Base-by-base conservation (phyloP, 371 early-diverging fungal genomes). In the Coemansia sp. region DNA sequence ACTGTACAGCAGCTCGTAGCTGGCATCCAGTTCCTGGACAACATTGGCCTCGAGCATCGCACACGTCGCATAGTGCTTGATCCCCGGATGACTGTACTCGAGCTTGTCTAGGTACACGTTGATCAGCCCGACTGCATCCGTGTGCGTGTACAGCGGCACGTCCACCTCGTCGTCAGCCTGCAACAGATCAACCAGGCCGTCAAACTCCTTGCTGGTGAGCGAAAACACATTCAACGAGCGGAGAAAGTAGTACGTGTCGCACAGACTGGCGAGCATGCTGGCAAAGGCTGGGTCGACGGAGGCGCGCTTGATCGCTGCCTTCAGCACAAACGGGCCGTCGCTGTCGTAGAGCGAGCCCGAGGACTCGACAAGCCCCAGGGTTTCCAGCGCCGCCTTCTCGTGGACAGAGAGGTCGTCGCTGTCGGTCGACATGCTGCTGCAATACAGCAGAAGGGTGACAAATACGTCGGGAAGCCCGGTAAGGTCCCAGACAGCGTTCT, bases 381-480 rank as follows among this genome's bases (percentile, higher is more conserved):
- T 64, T 36, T 63, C 47, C 26, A 52, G 42, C n/a, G 68, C 68
- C 6, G 63, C 57, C 36, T 30, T 26, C 12, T 51, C 39, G 50
- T 67, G 68, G 39, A 36, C 48, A 5, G 20, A 31, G 35, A 38
- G 51, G 16, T 59, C 35, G 16, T 47, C 60, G 20, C 42, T 59
- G 59, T 72, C 72, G 39, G 33, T 26, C n/a, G 52, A n/a, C 35
- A 72, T 59, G 41, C 53, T 49, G 55, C 72, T 61, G 58, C 68
- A 72, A 20, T 63, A 53, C 30, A 49, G 16, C n/a, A 72, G 61
- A 7, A 72, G 68, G 16, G 54, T 50, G 12, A 60, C 48, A 61
- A 72, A 72, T 7, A 61, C 61, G 34, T 72, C 72, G 11, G 72
- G 72, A 39, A 61, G 64, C 16, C 68, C 68, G 33, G 72, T 72